phyloP scores from a whole-genome alignment of 352 stramenopile species.

The Pythium utonaiense region DNA sequence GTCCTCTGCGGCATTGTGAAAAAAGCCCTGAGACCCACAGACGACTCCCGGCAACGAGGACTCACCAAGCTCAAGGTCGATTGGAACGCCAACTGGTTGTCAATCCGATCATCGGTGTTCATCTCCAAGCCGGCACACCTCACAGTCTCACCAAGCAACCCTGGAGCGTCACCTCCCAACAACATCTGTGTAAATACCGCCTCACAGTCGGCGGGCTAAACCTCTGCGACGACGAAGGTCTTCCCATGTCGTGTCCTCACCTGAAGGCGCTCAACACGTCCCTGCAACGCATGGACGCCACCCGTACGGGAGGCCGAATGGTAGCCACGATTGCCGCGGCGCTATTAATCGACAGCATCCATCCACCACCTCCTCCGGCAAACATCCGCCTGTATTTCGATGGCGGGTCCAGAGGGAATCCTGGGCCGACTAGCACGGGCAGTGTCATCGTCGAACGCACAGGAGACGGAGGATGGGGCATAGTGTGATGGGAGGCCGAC shows the following conservation, averaged over 20 bases:
- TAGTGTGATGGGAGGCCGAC: not conserved
- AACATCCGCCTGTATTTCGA: slow-evolving; percentile 9
- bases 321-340: no score
- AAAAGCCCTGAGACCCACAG: not conserved
- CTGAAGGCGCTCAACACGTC: no score
- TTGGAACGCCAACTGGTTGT: not conserved
- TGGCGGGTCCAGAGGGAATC: not conserved
- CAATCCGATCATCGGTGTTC: not conserved
- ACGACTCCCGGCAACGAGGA: not conserved
- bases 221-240: not conserved
- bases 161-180: not conserved
- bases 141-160: not conserved
- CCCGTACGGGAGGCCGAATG: no score
- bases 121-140: not conserved
- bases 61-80: not conserved
- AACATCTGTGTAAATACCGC: not conserved
- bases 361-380: no score
- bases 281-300: no score
- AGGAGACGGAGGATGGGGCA: not conserved
- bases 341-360: no score
- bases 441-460: not conserved
- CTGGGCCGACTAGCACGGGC: not conserved
- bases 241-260: not conserved
- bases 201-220: not conserved
- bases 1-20: not conserved